Evolutionary conservation across 768 basidiomycete species (phyloP).

Genomic region (Russula sp.): DNA sequence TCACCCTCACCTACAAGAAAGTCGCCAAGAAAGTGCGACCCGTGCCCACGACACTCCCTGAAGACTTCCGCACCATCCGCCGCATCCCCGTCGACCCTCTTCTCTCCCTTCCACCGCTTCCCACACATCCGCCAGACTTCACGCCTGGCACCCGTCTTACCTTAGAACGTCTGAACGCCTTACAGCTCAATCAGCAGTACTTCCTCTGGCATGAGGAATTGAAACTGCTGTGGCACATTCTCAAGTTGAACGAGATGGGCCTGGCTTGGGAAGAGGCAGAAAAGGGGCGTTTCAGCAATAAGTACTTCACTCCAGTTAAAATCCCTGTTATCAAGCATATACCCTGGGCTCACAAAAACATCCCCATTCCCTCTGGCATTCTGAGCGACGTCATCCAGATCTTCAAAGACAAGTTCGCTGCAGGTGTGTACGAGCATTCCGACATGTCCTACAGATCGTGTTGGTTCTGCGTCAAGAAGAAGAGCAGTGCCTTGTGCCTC

Average conservation of each 20-base stretch:
- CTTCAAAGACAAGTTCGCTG: too few relatives aligned
- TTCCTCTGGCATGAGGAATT: constrained; percentile 29
- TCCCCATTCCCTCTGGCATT: constrained; percentile 22
- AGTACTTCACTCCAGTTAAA: too few relatives aligned
- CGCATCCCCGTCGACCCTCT: background rate
- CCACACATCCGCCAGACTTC: background rate
- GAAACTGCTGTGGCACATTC: constrained; percentile 22
- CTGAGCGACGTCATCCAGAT: constrained; percentile 20
- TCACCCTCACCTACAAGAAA: too few relatives aligned
- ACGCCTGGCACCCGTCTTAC: background rate
- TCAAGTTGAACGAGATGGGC: constrained; percentile 28
- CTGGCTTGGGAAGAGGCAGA: too few relatives aligned
- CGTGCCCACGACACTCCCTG: background rate
- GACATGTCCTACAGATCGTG: too few relatives aligned
- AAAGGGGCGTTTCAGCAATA: too few relatives aligned
- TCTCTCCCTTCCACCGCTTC: background rate
- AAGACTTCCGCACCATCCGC: background rate
- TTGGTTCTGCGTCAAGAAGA: background rate
- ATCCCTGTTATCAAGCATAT: constrained; percentile 33
- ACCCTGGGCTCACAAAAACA: constrained; percentile 13
- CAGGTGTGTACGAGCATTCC: too few relatives aligned
- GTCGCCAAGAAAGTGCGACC: background rate
- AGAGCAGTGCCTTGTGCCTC: constrained; percentile 15
- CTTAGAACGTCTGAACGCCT: background rate
- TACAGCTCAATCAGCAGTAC: background rate